Base-by-base conservation (phyloP, 2,329 filamentous ascomycete genomes). In the Fusarium fracticaudum region DNA sequence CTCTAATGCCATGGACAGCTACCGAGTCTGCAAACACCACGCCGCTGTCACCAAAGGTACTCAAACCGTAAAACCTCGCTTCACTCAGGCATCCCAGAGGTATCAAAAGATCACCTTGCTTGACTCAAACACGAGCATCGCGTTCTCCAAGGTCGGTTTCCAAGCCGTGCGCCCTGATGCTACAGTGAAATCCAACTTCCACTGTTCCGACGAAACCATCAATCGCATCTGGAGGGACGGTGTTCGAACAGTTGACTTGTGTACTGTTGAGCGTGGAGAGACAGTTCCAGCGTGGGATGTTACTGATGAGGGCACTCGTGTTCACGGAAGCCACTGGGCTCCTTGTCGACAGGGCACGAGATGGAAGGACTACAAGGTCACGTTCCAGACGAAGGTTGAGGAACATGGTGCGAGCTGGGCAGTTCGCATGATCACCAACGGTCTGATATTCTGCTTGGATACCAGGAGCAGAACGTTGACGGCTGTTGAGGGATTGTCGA, bases 311-410 rank as follows among this genome's bases (percentile, higher is more conserved):
- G 63, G 63, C 1, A 64, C 48, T 13, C 63, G 63, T 24, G 60
- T 64, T 9, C 48, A 45, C 5, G 63, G 59, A 5, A 62, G 63
- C 14, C 63, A 66, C 4, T 64, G 63, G 63, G 63, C 63, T 2
- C 63, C 63, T 11, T 66, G 63, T 22, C 33, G 63, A 7, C 63
- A 64, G 13, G 63, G 63, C 4, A 66, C 63, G 5, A 48, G 60
- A 26, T 66, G 63, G 60, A 43, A 24, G 2, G 22, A 66, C 0
- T 55, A 40, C 5, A 64, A 41, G 3, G 40, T 55, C 8, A 41
- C 15, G 10, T 66, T 66, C 12, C 11, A 29, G n/a, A 24, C 48
- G 15, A 66, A 47, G 8, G 15, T 66, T 10, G 60, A 64, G 5
- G 38, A 48, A 1, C 1, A 24, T 22, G 63, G 63, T 3, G 48